Evolutionary conservation across 2,329 filamentous ascomycete genomes (phyloP), one percentile per base, ranked within the genome.

Genomic region (Verticillium longisporum): DNA sequence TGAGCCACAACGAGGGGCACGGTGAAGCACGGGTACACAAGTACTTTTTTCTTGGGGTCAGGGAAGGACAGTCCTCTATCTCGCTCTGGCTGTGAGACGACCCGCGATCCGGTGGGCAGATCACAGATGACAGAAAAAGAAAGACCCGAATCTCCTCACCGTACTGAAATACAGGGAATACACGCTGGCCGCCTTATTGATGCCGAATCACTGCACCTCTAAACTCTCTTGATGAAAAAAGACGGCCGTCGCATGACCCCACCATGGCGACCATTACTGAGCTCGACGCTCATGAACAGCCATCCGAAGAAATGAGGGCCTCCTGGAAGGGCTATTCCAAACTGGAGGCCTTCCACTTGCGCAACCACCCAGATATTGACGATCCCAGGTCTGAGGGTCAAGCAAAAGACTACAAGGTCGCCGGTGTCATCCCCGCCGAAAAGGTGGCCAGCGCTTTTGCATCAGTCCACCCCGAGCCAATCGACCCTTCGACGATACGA

Each of bases 271-370:
- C 78, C 61, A 75, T 81, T 34, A 74, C 72, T 32, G 78, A 80
- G 21, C 78, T 93, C 2, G 89, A 96, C 74, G 88, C 92, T 33
- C 86, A 94, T 72, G 86, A 92, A 73, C 87, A 88, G 67, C 91
- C 92, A 1, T 90, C 92, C 3, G 84, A 87, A 13, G 74, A 79
- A 57, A 79, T 97, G 66, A 86, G 88, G 63, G 77, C 82, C 55
- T 77, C 86, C 60, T 97, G 92, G 84, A 97, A 97, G 73, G 77
- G 77, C 53, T 91, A 88, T 67, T 86, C 88, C 31, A 88, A 83
- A 65, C 79, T 85, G 41, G 82, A 86, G 0, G 73, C 80, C 3
- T 68, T 74, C 7, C 77, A 79, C 1, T 73, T 90, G n/a, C 68
- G 79, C 6, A 66, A 76, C 10, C 82, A 86, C 65, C 75, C 81